Evolutionary conservation across 257 asterid genomes (phyloP).

Genomic region (Solanum lycopersicoides): DNA sequence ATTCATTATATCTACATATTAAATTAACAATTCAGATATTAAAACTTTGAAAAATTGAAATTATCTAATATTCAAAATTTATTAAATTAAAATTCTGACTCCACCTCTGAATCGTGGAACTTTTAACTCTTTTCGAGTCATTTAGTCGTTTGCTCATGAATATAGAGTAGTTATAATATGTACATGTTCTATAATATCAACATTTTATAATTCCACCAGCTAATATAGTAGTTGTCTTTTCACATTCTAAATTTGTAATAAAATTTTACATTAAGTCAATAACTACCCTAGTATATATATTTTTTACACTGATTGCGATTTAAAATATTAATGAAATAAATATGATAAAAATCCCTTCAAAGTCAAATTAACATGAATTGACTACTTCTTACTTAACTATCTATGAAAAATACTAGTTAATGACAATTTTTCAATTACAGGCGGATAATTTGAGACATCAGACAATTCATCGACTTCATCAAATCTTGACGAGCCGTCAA

Average conservation of each 20-base stretch:
- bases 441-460: slow-evolving; percentile 72
- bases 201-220: not conserved
- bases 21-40: not conserved
- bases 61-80: not conserved
- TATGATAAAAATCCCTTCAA: not conserved
- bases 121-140: not conserved
- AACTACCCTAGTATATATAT: not conserved
- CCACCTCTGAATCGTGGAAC: not conserved
- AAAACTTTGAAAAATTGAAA: not conserved
- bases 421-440: slow-evolving; percentile 15
- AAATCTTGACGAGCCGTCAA: slow-evolving; percentile 54
- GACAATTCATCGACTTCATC: slow-evolving; percentile 57
- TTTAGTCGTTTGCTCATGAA: not conserved
- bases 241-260: not conserved
- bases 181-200: not conserved
- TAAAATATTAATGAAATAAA: not conserved
- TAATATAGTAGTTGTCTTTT: not conserved
- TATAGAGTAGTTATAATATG: not conserved
- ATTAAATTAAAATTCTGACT: not conserved
- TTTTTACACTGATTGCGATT: not conserved
- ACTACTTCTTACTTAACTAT: not conserved
- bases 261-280: not conserved
- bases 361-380: not conserved
- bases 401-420: not conserved
- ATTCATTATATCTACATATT: not conserved